Base-by-base conservation (phyloP, 768 basidiomycete genomes). In the Fibroporia radiculosa region DNA sequence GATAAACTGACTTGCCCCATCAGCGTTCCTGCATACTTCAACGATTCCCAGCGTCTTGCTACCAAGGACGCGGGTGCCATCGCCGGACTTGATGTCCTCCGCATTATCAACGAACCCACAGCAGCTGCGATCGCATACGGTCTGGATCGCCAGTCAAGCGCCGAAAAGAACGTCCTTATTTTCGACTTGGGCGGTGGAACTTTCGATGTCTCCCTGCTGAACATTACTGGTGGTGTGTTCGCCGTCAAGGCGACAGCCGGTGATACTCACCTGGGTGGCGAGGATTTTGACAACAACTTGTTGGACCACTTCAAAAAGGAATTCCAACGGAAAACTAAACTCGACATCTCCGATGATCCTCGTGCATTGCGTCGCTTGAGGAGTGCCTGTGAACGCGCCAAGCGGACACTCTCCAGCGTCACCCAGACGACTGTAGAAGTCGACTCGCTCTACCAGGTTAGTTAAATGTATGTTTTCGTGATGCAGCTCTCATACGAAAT, bases 61-160 rank as follows among this genome's bases (percentile, higher is more conserved):
- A 98, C 96, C 66, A 98, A 98, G 73, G 96, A 99, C 68, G 96
- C 96, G 51, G 96, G 96, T 68, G 78, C 88, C 57, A 99, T 99
- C 56, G 80, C 96, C 60, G 96, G 96, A 52, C 89, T 99, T 51
- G 93, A 99, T 63, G 93, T 99, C 58, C 90, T 99, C 69, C 95
- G 96, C 72, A 99, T 99, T 77, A 99, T 99, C 77, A 99, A 99
- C 72, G 96, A 99, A 74, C 96, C 96, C 52, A 99, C 96, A 44
- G 96, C 96, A 41, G 96, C 96, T 47, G 96, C 96, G 62, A 97
- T 99, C 56, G 96, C 96, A 40, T 97, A 97, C 66, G 96, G 96
- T 76, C 84, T 90, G 45, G 96, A 98, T 67, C 85, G 88, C 62
- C 90, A 96, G 72, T 82, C 85, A 61, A 90, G 88, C 69, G 72